Conservation (phyloP, 805 yeast species). For the Wickerhamiella vanderwaltii region DNA sequence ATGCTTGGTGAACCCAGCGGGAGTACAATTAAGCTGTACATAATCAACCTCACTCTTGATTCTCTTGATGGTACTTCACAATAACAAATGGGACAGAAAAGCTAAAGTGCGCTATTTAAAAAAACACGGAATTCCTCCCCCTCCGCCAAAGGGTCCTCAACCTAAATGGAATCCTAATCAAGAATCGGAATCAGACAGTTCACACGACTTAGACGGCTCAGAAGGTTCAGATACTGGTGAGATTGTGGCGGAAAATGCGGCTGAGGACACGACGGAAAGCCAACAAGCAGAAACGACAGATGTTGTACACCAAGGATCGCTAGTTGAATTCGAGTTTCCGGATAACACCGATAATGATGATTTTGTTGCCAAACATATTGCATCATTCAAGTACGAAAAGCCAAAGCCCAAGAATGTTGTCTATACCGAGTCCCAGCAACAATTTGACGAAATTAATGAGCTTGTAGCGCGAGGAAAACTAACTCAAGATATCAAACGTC, state of each 20-base stretch:
- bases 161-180: slow-evolving; percentile 1
- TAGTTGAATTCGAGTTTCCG: background rate
- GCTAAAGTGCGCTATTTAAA: slow-evolving; percentile 33
- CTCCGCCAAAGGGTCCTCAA: background rate
- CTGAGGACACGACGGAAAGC: background rate
- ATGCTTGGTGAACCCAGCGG: too few relatives aligned
- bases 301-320: background rate
- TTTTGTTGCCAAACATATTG: slow-evolving; percentile 10
- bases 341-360: slow-evolving; percentile 10
- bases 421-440: background rate
- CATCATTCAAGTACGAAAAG: slow-evolving; percentile 7
- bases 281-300: background rate
- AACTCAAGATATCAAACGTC: slow-evolving; percentile 8
- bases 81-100: slow-evolving; percentile 40
- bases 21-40: too few relatives aligned
- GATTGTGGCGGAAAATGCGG: background rate
- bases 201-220: background rate
- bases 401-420: slow-evolving; percentile 1
- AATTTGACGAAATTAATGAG: slow-evolving; percentile 8
- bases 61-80: slow-evolving; percentile 38
- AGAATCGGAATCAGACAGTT: background rate
- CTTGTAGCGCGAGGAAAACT: slow-evolving; percentile 4
- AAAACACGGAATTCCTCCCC: slow-evolving; percentile 31
- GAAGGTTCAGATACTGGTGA: background rate
- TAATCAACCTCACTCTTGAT: too few relatives aligned